Base-by-base conservation (phyloP, 768 basidiomycete genomes). In the Pleurotus citrinopileatus region DNA sequence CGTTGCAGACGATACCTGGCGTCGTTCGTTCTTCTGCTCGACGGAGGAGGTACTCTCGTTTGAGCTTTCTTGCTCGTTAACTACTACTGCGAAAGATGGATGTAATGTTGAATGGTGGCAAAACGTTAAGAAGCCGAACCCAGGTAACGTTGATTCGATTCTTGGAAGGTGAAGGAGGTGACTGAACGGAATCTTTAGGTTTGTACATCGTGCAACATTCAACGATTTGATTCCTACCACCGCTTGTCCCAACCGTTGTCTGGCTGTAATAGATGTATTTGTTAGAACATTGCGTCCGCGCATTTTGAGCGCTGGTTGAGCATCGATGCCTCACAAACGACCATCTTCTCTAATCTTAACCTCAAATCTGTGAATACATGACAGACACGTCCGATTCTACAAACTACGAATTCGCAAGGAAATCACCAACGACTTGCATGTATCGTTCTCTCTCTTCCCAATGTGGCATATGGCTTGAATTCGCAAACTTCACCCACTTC, bases 391-490 rank as follows among this genome's bases (percentile, higher is more conserved):
- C n/a, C n/a, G n/a, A n/a, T n/a, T n/a, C n/a, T n/a, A n/a, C n/a
- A n/a, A n/a, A n/a, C n/a, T n/a, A n/a, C n/a, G n/a, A n/a, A n/a
- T n/a, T n/a, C n/a, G n/a, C 32, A 34, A 69, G 53, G 53, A 71
- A 73, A 6, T 55, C 20, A 2, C 50, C 64, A 12, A 72, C 58
- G 7, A 64, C 62, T 34, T 60, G 26, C 42, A 69, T 58, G 47
- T 60, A 67, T 23, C 65, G 52, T 27, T 66, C 67, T 22, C 64
- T 55, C 58, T 72, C 72, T 55, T 72, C 70, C 56, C 59, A 63
- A 27, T 65, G 65, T 37, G 69, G 53, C 55, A 64, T 63, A 56
- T 71, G 69, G 26, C 64, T 61, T 38, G 66, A 67, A n/a, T 67
- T 52, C 2, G 61, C 59, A 25, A 69, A 66, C 29, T 60, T 60